Base-by-base conservation (phyloP, 1,284 basidiomycete species). In the Pyrrhoderma noxium region DNA sequence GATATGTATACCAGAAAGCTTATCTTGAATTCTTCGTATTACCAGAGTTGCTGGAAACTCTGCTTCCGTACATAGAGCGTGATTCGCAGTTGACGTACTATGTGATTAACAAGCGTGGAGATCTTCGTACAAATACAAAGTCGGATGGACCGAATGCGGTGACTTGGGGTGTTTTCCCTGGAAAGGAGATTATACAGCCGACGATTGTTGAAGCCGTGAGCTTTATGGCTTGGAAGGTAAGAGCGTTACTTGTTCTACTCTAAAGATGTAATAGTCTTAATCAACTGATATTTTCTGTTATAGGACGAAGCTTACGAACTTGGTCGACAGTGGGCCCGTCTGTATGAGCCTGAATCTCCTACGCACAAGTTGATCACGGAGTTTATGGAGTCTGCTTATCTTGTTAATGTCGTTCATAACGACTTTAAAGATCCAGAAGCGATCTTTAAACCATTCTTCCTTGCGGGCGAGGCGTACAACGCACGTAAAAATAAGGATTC, bases 151-250 rank as follows among this genome's bases (percentile, higher is more conserved):
- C 95, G 36, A 99, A 98, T 62, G 96, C 96, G 5, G 96, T 99
- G 43, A 99, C 96, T 0, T 99, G 95, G 96, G 96, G 95, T 59
- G 93, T 96, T 4, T 99, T 98, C 78, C 95, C 96, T 16, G 92
- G 91, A 39, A 94, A 96, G 67, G 96, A 99, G 73, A 93, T 99
- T 62, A 76, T 97, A 45, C 96, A 99, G 65, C 94, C 95, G 23
- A 99, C 96, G 18, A 95, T 99, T 58, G 96, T 99, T 31, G 96
- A 99, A 66, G 88, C 89, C 25, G 84, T 93, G 57, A 95, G 92
- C 62, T 97, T 97, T 77, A 88, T 94, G 79, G 93, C 93, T 8
- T 96, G 93, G 93, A 96, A 95, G 80, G 89, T 86, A 50, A 23
- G 76, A 11, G 11, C 27, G 11, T 5, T 31, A 62, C n/a, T 13